phyloP scores from a whole-genome alignment of 148 eudicot genomes.

The Hydrangea macrophylla region DNA sequence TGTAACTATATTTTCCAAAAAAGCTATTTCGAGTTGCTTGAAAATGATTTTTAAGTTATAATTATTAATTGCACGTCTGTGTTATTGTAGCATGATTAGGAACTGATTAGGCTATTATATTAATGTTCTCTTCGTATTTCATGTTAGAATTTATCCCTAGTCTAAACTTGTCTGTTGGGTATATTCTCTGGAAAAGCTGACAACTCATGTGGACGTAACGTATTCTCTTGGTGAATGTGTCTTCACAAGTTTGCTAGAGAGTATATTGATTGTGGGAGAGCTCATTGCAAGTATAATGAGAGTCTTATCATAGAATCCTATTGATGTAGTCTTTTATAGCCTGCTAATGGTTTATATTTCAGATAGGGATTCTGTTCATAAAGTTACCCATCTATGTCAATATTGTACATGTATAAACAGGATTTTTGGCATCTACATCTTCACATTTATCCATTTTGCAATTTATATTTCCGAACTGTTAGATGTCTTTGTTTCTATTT shows the following conservation, averaged over 20 bases:
- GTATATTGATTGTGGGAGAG: not conserved
- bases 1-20: not conserved
- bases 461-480: not conserved
- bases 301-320: not conserved
- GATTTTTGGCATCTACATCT: not conserved
- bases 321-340: not conserved
- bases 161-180: not conserved
- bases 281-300: not conserved
- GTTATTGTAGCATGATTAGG: too few species aligned
- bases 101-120: not conserved
- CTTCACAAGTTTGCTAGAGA: not conserved
- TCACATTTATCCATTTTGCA: not conserved
- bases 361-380: not conserved
- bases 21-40: too few species aligned
- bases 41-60: not conserved
- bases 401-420: not conserved
- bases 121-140: not conserved
- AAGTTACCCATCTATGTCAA: not conserved
- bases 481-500: not conserved
- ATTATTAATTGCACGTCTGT: slow-evolving; percentile 4
- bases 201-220: not conserved
- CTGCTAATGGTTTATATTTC: not conserved
- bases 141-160: not conserved
- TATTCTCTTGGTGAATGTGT: not conserved
- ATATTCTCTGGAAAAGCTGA: not conserved